phyloP scores from a whole-genome alignment of 805 yeast genomes.

The Candida wancherniae region DNA sequence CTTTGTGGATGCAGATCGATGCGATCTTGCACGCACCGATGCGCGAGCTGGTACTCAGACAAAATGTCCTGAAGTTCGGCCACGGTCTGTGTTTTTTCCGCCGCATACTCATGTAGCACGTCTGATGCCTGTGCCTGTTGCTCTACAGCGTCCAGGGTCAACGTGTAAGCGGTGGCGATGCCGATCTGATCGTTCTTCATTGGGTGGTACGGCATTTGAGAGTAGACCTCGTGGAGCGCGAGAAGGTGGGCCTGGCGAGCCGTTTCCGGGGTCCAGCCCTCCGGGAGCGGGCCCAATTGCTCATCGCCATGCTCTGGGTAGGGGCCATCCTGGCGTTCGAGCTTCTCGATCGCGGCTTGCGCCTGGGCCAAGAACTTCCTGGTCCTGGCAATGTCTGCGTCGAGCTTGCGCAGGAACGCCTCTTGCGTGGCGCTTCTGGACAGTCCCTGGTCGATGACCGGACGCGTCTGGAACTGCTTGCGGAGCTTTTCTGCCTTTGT shows the following conservation, averaged over 20 bases:
- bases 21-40: conserved; percentile 3
- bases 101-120: conserved; percentile 1
- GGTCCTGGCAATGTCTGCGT: conserved; percentile 14
- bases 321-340: conserved; percentile 4
- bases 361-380: conserved; percentile 13
- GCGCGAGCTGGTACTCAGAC: conserved; percentile 11
- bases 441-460: neutral
- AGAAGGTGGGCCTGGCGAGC: conserved; percentile 8
- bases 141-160: conserved; percentile 11
- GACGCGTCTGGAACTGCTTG: neutral
- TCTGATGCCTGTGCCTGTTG: conserved; percentile 10
- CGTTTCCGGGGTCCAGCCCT: conserved; percentile 7
- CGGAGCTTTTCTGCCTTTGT: conserved; percentile 3
- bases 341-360: conserved; percentile 9
- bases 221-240: conserved; percentile 13
- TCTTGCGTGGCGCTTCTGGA: conserved; percentile 8
- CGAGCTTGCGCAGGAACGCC: conserved; percentile 10
- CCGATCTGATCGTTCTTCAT: conserved; percentile 19
- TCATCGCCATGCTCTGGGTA: conserved; percentile 2
- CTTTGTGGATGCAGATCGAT: conserved; percentile 7
- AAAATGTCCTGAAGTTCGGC: conserved; percentile 3
- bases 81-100: neutral
- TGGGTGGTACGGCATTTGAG: conserved; percentile 14
- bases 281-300: neutral
- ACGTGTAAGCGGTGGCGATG: conserved; percentile 16